Conservation (phyloP, 371 early-diverging fungal genomes). For the Rhizopus stolonifer region DNA sequence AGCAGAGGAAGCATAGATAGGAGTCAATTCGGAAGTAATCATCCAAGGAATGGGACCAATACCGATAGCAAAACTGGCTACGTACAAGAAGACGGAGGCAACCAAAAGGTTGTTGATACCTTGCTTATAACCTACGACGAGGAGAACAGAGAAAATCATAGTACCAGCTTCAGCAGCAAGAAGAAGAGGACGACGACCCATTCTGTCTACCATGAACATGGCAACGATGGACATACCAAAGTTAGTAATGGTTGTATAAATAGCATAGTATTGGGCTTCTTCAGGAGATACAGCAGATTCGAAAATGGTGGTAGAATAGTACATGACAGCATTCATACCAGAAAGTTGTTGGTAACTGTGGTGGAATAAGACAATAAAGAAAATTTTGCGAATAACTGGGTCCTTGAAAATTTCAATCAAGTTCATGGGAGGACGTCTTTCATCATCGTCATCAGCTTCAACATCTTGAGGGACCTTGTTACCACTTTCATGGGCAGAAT, state of each 20-base stretch:
- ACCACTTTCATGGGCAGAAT: neutral
- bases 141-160: slow-evolving; percentile 52
- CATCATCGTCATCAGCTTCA: slow-evolving; percentile 12
- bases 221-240: slow-evolving; percentile 58
- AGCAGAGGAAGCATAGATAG: slow-evolving; percentile 60
- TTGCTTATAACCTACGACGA: slow-evolving; percentile 58
- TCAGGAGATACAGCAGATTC: slow-evolving; percentile 43
- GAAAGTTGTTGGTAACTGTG: slow-evolving; percentile 74
- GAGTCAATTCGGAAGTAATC: slow-evolving; percentile 69
- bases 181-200: slow-evolving; percentile 50
- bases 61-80: slow-evolving; percentile 80
- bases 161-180: slow-evolving; percentile 62
- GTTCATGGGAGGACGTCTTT: slow-evolving; percentile 27
- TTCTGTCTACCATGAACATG: slow-evolving; percentile 42
- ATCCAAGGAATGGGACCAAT: slow-evolving; percentile 84
- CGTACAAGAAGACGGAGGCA: slow-evolving; percentile 70
- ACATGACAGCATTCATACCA: slow-evolving; percentile 85
- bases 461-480: slow-evolving; percentile 2
- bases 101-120: slow-evolving; percentile 54
- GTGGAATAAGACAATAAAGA: slow-evolving; percentile 43
- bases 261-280: slow-evolving; percentile 60
- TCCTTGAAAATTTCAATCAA: slow-evolving; percentile 43
- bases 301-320: slow-evolving; percentile 75
- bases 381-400: slow-evolving; percentile 54
- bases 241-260: slow-evolving; percentile 60